Base-by-base conservation (phyloP, 2,329 filamentous ascomycete species). In the Fusarium tricinctum region DNA sequence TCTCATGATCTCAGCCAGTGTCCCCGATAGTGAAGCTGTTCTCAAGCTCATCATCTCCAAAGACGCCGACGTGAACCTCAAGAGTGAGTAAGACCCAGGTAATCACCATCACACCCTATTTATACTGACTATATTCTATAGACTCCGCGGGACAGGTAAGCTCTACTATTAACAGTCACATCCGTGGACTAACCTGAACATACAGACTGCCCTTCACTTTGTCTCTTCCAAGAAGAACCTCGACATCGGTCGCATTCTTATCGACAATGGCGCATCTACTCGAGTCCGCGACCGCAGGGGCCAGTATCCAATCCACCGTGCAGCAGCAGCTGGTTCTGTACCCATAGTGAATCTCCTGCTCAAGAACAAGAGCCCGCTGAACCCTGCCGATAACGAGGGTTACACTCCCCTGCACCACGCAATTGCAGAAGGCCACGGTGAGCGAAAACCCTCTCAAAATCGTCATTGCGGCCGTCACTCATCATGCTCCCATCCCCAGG, bases 371-470 rank as follows among this genome's bases (percentile, higher is more conserved):
- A 97, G 93, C 69, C 94, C 95, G 0, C 76, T 98, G 23, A 93
- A 97, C 78, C 90, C 93, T 4, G 90, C 91, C 3, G 96, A 99
- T 81, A 83, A 84, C 35, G 89, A 93, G 70, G 95, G 95, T 1
- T 89, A 92, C 77, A 98, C 96, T 23, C 91, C 96, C 5, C 83
- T 99, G 73, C 96, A 99, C 80, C 96, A 99, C 76, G 89, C 92
- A 14, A 81, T 94, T 69, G 91, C 91, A 3, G 92, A 96, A 75
- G 89, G 89, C 7, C 88, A 91, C 76, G 90, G 89, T 89, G 74
- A 40, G 82, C 15, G 38, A 5, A 48, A 44, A 19, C 43, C 28
- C 32, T 22, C 5, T 23, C 22, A 10, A 32, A 23, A 20, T 20
- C 26, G 8, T 15, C 15, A 23, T 30, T 14, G 26, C 28, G n/a